Percentiles rank a stretch among this genome's conserved stretches.
Evolutionary conservation across 176 grass and related monocot genomes (phyloP).

Genomic region (Musa acuminata): DNA sequence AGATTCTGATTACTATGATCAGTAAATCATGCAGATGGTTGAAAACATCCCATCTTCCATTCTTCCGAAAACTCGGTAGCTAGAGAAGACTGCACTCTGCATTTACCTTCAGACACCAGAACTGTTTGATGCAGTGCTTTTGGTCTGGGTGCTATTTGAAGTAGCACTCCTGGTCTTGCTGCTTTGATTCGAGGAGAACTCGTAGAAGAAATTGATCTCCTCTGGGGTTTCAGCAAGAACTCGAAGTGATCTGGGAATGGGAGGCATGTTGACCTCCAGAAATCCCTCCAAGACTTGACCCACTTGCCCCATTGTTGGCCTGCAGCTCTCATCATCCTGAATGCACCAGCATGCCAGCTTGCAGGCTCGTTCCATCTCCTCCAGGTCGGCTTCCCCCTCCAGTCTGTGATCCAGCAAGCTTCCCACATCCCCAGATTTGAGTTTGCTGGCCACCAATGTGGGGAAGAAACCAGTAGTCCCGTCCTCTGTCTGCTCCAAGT

Average conservation of each 20-base stretch:
- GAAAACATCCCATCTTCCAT: conserved; percentile 23
- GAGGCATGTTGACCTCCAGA: conserved; percentile 58
- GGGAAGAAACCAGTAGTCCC: conserved; percentile 40
- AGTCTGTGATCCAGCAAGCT: conserved; percentile 53
- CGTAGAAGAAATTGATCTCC: conserved; percentile 67
- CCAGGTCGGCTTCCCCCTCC: conserved; percentile 34
- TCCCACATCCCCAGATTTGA: conserved; percentile 45
- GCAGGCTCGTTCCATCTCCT: conserved; percentile 61
- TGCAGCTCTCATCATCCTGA: conserved; percentile 64
- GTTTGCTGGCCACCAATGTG: conserved; percentile 39
- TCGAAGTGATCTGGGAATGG: conserved; percentile 53
- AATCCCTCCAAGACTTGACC: conserved; percentile 74
- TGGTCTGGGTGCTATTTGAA: background rate
- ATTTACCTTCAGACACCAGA: background rate
- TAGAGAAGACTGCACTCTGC: background rate
- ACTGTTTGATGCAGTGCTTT: background rate
- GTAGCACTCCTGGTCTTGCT: background rate
- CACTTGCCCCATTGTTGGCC: conserved; percentile 65
- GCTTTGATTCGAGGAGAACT: conserved; percentile 38
- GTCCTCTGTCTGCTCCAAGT: conserved; percentile 33
- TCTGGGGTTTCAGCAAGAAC: conserved; percentile 52
- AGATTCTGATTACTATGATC: too few species aligned
- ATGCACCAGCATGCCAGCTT: conserved; percentile 89
- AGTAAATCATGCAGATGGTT: conserved; percentile 1
- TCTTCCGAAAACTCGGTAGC: background rate